phyloP scores from a whole-genome alignment of 2,329 filamentous ascomycete species.

The Penicillium sp. region DNA sequence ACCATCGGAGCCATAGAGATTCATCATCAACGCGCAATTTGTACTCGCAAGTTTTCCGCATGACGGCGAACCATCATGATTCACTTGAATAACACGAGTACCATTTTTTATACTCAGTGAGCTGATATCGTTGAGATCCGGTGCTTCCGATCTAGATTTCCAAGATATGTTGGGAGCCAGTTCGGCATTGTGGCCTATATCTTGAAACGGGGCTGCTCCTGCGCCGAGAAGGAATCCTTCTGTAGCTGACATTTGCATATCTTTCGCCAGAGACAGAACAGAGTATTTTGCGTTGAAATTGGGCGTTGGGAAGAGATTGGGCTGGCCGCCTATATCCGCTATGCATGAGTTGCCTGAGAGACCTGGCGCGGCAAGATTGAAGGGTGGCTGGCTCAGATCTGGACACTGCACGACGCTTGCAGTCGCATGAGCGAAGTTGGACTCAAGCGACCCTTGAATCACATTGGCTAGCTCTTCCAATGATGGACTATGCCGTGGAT shows the following conservation, averaged over 20 bases:
- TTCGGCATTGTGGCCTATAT: conserved; percentile 43
- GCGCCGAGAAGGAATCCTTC: conserved; percentile 41
- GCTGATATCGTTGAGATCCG: conserved; percentile 1
- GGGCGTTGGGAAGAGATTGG: conserved; percentile 39
- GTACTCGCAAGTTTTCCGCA: conserved; percentile 25
- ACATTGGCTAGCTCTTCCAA: conserved; percentile 13
- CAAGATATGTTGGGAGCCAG: conserved; percentile 41
- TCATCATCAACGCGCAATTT: conserved; percentile 44
- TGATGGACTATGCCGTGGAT: conserved; percentile 11
- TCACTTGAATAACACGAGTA: conserved; percentile 11
- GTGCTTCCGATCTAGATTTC: background rate
- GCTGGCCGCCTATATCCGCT: conserved; percentile 45
- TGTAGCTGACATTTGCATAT: conserved; percentile 36
- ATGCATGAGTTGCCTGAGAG: conserved; percentile 40
- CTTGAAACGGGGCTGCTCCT: conserved; percentile 43
- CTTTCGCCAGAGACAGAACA: conserved; percentile 22
- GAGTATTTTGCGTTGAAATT: conserved; percentile 33
- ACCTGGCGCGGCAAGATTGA: conserved; percentile 29
- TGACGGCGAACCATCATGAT: background rate
- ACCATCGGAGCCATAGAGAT: conserved; percentile 40
- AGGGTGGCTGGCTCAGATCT: conserved; percentile 15
- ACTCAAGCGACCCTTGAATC: conserved; percentile 11
- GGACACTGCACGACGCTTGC: conserved; percentile 16
- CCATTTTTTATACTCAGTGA: conserved; percentile 8
- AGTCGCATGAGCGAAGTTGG: conserved; percentile 13